Conservation (phyloP, 2,329 filamentous ascomycete species). For the Dactylellina parvicollis region DNA sequence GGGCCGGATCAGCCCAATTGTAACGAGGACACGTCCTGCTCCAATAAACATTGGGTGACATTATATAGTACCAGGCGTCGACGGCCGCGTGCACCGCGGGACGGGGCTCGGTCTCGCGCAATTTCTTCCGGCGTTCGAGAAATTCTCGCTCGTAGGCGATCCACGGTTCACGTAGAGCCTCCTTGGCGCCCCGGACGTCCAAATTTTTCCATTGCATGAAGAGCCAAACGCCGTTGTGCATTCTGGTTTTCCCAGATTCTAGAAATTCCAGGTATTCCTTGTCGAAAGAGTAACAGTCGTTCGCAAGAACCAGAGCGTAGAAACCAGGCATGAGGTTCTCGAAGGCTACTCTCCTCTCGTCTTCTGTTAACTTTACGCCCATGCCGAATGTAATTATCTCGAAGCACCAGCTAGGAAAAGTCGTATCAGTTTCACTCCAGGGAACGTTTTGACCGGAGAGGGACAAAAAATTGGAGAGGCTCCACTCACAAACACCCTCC, state of each 20-base stretch:
- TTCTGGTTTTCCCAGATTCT: too few species aligned
- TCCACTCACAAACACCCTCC: not conserved
- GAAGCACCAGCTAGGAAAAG: too few species aligned
- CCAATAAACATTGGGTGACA: not conserved
- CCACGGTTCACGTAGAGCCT: not conserved
- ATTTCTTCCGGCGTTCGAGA: not conserved
- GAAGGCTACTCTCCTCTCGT: not conserved
- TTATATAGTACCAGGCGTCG: constrained; percentile 1
- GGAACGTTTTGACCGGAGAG: not conserved
- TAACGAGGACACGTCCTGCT: constrained; percentile 4
- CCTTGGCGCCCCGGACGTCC: not conserved
- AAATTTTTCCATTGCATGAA: not conserved
- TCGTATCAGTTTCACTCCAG: not conserved
- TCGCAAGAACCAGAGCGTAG: not conserved
- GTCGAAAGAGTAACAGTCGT: constrained; percentile 11
- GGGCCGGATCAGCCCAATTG: not conserved
- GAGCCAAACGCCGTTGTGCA: not conserved
- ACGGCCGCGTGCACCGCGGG: too few species aligned
- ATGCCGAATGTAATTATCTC: not conserved
- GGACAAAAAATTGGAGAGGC: not conserved
- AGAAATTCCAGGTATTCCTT: not conserved
- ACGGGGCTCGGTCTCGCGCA: not conserved
- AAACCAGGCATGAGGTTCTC: not conserved
- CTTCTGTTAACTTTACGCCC: not conserved
- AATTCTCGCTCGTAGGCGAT: not conserved